Percentiles rank a stretch among this genome's conserved stretches.
Conservation (phyloP, 306 rosid genomes). For the Rubus parviflorus region DNA sequence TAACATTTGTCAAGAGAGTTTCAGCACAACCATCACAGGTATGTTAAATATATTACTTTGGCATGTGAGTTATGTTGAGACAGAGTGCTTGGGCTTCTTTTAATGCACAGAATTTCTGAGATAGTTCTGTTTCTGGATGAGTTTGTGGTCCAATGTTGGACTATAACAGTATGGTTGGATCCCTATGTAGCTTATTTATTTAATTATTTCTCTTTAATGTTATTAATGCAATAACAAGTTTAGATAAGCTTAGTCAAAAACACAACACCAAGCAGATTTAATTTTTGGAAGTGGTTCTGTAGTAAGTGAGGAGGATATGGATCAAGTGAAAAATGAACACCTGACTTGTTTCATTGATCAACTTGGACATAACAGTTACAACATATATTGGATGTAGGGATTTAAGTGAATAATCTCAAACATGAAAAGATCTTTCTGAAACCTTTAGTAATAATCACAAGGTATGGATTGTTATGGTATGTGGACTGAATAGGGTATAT, state of each 20-base stretch:
- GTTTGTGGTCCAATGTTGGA: neutral
- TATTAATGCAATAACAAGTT: neutral
- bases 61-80: neutral
- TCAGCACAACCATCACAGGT: slow-evolving; percentile 81
- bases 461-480: neutral
- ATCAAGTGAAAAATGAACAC: neutral
- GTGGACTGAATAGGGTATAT: neutral
- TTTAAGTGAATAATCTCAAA: neutral
- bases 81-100: neutral
- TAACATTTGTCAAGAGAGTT: slow-evolving; percentile 82
- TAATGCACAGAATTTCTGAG: neutral
- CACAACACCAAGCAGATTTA: neutral
- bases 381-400: neutral
- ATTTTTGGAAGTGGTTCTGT: neutral
- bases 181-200: neutral
- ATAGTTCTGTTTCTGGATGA: neutral
- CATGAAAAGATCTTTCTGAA: neutral
- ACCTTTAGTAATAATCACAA: neutral
- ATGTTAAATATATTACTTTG: slow-evolving; percentile 4
- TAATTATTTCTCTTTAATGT: neutral
- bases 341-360: neutral
- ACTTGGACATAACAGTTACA: too few species aligned
- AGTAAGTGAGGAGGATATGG: neutral
- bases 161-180: neutral
- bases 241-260: neutral